Percentiles rank a stretch among this genome's conserved stretches.
Conservation (phyloP, 2,329 filamentous ascomycete genomes). For the Volutella citrinella region DNA sequence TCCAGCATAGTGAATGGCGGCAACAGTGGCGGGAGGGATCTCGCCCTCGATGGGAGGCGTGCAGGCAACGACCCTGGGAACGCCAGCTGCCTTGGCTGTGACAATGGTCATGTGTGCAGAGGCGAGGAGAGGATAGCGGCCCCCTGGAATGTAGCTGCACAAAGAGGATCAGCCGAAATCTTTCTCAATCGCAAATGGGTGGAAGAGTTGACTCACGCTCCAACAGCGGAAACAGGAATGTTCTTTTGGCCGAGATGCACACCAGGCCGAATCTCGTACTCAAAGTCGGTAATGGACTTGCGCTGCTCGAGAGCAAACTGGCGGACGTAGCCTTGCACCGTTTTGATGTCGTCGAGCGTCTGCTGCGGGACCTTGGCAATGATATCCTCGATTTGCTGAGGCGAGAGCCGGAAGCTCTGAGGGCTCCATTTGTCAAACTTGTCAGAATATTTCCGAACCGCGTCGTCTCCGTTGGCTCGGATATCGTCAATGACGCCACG, state of each 20-base stretch:
- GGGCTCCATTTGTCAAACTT: constrained; percentile 55
- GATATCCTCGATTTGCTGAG: constrained; percentile 39
- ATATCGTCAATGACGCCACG: constrained; percentile 46
- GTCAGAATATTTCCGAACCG: constrained; percentile 47
- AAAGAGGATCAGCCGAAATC: background rate
- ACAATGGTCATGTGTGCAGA: constrained; percentile 16
- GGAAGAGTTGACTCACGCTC: too few relatives aligned
- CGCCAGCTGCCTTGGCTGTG: constrained; percentile 14
- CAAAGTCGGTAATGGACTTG: constrained; percentile 2
- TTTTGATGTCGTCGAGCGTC: constrained; percentile 34
- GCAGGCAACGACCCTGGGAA: constrained; percentile 11
- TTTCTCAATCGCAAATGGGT: too few relatives aligned
- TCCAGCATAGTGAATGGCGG: constrained; percentile 11
- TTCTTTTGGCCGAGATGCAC: constrained; percentile 4
- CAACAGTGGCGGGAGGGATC: constrained; percentile 12
- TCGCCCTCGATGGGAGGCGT: constrained; percentile 10
- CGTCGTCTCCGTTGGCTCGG: constrained; percentile 42
- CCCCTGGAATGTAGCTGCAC: constrained; percentile 1
- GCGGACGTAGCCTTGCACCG: constrained; percentile 12
- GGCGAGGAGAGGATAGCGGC: constrained; percentile 11
- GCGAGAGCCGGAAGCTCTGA: constrained; percentile 44
- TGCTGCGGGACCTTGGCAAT: constrained; percentile 44
- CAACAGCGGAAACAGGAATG: background rate
- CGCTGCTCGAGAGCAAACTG: constrained; percentile 2
- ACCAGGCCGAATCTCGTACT: constrained; percentile 9